Evolutionary conservation across 2,329 filamentous ascomycete genomes (phyloP), one percentile per base, ranked within the genome.

Genomic region (Arthrobotrys conoides): DNA sequence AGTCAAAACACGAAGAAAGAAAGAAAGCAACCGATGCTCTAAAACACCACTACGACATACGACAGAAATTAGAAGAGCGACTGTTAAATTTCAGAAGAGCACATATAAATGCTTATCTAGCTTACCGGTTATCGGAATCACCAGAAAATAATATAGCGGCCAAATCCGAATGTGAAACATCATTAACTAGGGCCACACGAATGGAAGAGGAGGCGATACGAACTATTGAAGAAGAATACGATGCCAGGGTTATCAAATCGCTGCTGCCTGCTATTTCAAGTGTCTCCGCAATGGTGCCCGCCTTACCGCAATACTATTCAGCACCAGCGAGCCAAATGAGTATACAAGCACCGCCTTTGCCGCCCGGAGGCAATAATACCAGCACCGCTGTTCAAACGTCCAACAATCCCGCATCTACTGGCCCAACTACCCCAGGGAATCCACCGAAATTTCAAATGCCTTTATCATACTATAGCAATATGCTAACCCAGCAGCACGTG

Each of bases 391-490:
- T 22, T 51, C 36, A 61, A 10, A 69, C 49, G 9, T 24, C 51
- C 5, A n/a, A 22, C 44, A 36, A 20, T 57, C 20, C 30, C 1
- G 14, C 30, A n/a, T 3, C 67, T 1, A 63, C 9, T 18, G 10
- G 38, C 27, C 30, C 67, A 5, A 49, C 8, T 22, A 16, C 18
- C 4, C 18, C 38, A 10, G 5, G 41, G 6, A 61, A 63, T 18
- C 67, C 53, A 30, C 24, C 67, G 0, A 63, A 36, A 36, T 70
- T 51, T 51, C 67, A 70, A 27, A 70, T 70, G 67, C 67, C 67
- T 2, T 41, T 70, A 16, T 70, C 67, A 22, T 70, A 63, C 16
- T 70, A 70, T 41, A 70, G 67, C 20, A 70, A 63, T 41, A 38
- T 70, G 41, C n/a, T 70, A 33, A 63, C 67, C 20, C 67, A 70